Conservation (phyloP, 306 rosid species). For the Lathyrus oleraceus region DNA sequence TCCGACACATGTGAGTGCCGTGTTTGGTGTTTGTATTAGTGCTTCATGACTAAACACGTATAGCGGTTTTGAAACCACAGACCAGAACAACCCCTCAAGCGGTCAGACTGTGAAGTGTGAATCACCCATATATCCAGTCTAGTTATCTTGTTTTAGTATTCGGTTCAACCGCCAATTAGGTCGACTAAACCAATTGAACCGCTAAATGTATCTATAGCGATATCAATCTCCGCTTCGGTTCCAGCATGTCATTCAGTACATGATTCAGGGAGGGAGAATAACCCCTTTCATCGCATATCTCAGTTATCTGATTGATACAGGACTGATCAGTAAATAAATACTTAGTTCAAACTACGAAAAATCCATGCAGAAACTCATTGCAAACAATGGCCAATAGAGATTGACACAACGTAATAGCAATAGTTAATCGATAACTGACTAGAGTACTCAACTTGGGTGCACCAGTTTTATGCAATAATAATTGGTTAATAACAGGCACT, state of each 20-base stretch:
- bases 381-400: background rate
- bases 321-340: background rate
- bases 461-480: background rate
- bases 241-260: background rate
- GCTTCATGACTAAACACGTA: background rate
- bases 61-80: background rate
- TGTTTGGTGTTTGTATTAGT: background rate
- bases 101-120: constrained; percentile 4
- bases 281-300: constrained; percentile 1
- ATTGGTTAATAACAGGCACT: background rate
- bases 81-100: background rate
- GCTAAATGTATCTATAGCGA: background rate
- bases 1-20: background rate
- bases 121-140: background rate
- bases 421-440: background rate
- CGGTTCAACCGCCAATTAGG: constrained; percentile 1
- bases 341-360: background rate
- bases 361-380: background rate
- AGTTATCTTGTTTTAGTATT: constrained; percentile 2
- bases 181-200: constrained; percentile 12
- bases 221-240: background rate
- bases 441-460: background rate
- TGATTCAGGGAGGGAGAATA: background rate
- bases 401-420: background rate
- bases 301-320: background rate